Percentiles rank a stretch among this genome's conserved stretches.
These are phyloP conservation scores for Diaporthe australafricana DNA, from an alignment of 2,329 filamentous ascomycete genomes.

Conservation along the genomic window DNA sequence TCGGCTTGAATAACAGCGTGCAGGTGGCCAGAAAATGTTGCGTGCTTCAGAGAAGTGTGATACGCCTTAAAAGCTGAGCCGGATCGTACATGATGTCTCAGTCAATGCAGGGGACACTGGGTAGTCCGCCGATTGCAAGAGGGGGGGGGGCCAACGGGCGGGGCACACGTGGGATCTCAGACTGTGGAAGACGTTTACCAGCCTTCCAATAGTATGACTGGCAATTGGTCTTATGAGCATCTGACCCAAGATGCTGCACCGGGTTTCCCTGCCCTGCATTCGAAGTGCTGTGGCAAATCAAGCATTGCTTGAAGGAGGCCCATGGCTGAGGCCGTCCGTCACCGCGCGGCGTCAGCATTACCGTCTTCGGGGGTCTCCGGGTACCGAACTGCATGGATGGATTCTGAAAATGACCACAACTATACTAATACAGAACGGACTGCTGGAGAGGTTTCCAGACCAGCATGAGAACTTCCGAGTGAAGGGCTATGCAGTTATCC, in stretches of 20 bases:
- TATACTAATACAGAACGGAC: conserved; percentile 10
- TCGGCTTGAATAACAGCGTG: background rate
- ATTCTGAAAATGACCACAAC: conserved; percentile 7
- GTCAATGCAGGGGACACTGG: conserved; percentile 29
- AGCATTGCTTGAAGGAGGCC: background rate
- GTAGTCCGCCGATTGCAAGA: conserved; percentile 7
- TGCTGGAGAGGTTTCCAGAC: background rate
- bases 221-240: background rate
- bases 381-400: conserved; percentile 24
- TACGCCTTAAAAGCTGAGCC: conserved; percentile 17
- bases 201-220: conserved; percentile 10
- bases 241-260: background rate
- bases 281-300: conserved; percentile 7
- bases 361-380: conserved; percentile 34
- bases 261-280: conserved; percentile 13
- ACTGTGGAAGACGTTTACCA: conserved; percentile 4
- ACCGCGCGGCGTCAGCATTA: background rate
- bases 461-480: background rate
- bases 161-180: conserved; percentile 34
- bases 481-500: conserved; percentile 25
- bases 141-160: conserved; percentile 31
- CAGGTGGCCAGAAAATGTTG: background rate
- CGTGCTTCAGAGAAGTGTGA: background rate
- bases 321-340: conserved; percentile 17
- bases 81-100: conserved; percentile 35